Percentiles rank a stretch among this genome's conserved stretches.
Conservation (phyloP, 495 filamentous ascomycete species). For the Penicillium soppii region DNA sequence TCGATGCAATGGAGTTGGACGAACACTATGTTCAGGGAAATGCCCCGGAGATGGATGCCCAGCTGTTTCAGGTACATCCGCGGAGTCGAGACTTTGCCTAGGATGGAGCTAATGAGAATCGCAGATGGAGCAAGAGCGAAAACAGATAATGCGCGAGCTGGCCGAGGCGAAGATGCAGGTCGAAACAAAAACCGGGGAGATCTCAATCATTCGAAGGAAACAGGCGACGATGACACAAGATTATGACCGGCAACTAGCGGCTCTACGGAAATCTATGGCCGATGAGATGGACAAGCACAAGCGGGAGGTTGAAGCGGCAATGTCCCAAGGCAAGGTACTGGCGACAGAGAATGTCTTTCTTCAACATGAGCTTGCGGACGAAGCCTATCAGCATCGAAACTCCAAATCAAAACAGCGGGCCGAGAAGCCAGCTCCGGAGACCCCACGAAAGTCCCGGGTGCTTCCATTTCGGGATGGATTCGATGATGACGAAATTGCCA, state of each 20-base stretch:
- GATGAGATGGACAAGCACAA: conserved; percentile 57
- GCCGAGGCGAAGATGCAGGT: conserved; percentile 48
- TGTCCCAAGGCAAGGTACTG: conserved; percentile 57
- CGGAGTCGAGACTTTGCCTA: conserved; percentile 6
- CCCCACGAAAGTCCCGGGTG: conserved; percentile 58
- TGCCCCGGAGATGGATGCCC: conserved; percentile 13
- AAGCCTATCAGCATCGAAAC: conserved; percentile 48
- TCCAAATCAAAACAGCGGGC: conserved; percentile 43
- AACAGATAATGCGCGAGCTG: conserved; percentile 46
- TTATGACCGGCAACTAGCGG: conserved; percentile 52
- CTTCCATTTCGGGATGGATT: conserved; percentile 68
- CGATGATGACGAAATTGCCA: conserved; percentile 65
- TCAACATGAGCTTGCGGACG: conserved; percentile 63
- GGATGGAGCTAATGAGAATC: conserved; percentile 25
- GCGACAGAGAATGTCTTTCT: conserved; percentile 65
- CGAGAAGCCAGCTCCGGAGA: conserved; percentile 42
- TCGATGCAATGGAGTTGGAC: conserved; percentile 30
- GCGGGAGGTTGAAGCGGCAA: conserved; percentile 54
- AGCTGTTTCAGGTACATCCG: conserved; percentile 32
- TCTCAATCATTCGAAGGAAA: conserved; percentile 65
- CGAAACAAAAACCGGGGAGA: conserved; percentile 62
- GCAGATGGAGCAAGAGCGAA: conserved; percentile 55
- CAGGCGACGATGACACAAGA: conserved; percentile 53
- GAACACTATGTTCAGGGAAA: conserved; percentile 28
- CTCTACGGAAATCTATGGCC: conserved; percentile 52